Evolutionary conservation across 1,139 yeast species (phyloP).

Genomic region (Magnusiomyces ingens): DNA sequence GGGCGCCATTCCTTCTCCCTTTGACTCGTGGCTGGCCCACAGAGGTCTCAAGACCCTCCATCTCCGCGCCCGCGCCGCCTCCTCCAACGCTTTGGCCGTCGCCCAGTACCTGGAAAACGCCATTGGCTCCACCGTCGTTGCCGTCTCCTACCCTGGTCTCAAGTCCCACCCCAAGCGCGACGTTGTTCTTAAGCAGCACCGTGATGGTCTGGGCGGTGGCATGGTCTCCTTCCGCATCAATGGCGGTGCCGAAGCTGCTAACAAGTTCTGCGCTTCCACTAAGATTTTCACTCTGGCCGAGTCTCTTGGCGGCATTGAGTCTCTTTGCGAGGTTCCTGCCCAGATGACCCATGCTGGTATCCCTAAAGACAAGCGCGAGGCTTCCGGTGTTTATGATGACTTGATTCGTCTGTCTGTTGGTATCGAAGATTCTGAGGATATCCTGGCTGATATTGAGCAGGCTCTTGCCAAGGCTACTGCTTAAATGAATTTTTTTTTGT

Average conservation of each 20-base stretch:
- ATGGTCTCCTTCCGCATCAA: conserved; percentile 82
- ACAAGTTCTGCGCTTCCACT: conserved; percentile 65
- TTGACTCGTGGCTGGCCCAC: conserved; percentile 90
- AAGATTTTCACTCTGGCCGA: conserved; percentile 81
- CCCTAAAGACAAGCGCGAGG: conserved; percentile 72
- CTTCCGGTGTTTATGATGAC: conserved; percentile 76
- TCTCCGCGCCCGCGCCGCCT: conserved; percentile 67
- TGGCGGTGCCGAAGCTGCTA: conserved; percentile 76
- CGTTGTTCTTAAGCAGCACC: conserved; percentile 67
- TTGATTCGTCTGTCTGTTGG: conserved; percentile 80
- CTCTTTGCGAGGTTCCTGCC: conserved; percentile 83
- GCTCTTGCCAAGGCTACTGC: conserved; percentile 46
- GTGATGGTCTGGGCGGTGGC: conserved; percentile 86
- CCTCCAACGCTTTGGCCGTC: conserved; percentile 58
- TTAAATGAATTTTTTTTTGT: conserved; percentile 12
- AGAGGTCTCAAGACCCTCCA: conserved; percentile 86
- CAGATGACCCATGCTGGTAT: conserved; percentile 93
- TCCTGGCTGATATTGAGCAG: conserved; percentile 64
- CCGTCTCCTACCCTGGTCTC: conserved; percentile 81
- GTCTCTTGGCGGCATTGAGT: conserved; percentile 86
- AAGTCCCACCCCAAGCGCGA: conserved; percentile 56
- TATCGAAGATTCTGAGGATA: conserved; percentile 76
- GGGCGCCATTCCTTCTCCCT: conserved; percentile 86
- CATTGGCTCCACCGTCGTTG: conserved; percentile 44
- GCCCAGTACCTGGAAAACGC: conserved; percentile 54